These are phyloP conservation scores for Pythium volutum DNA, from an alignment of 352 stramenopile species.

Conservation along the genomic window DNA sequence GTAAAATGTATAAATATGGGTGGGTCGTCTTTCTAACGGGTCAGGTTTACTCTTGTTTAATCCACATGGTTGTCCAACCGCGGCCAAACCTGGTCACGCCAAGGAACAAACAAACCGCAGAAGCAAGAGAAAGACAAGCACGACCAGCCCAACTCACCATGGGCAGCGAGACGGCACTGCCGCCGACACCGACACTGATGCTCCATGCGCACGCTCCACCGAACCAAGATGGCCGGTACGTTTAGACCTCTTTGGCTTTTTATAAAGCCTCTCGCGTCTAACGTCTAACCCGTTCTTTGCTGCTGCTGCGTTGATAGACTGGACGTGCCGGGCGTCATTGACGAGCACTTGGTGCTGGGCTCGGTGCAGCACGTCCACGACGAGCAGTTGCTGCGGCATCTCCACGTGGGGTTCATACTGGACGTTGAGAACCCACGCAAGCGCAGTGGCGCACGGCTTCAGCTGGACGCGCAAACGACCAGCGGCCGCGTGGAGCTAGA, in stretches of 20 bases:
- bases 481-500: constrained; percentile 52
- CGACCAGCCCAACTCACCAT: constrained; percentile 2
- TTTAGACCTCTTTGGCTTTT: not conserved
- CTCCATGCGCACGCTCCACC: constrained; percentile 8
- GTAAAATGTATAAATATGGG: not conserved
- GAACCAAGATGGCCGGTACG: constrained; percentile 20
- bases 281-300: too few relatives aligned
- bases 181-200: constrained; percentile 1
- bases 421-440: constrained; percentile 69
- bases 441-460: constrained; percentile 22
- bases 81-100: not conserved
- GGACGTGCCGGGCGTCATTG: constrained; percentile 58
- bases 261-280: not conserved
- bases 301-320: constrained; percentile 29
- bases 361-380: constrained; percentile 60
- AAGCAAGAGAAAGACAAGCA: not conserved
- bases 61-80: not conserved
- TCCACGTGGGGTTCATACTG: constrained; percentile 46
- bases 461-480: constrained; percentile 29
- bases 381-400: constrained; percentile 50
- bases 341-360: constrained; percentile 50
- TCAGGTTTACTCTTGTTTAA: not conserved
- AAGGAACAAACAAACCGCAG: constrained; percentile 5
- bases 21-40: not conserved
- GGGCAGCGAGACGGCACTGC: constrained; percentile 6